phyloP scores from a whole-genome alignment of 345 rosid species.

The Eucalyptus erythrocorys region DNA sequence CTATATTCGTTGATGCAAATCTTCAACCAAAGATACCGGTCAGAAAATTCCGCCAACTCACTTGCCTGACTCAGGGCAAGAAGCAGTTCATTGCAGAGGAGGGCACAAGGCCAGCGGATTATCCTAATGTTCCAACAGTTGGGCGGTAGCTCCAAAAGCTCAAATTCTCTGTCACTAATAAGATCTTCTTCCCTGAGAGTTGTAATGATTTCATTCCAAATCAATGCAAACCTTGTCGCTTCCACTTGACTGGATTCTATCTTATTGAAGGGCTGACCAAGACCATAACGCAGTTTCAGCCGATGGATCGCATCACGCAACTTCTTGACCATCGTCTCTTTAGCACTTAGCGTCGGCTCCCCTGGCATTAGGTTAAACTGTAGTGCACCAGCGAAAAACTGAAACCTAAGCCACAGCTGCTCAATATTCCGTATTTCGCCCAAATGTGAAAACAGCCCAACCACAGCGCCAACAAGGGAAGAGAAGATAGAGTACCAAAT shows the following conservation, averaged over 20 bases:
- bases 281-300: constrained; percentile 64
- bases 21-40: constrained; percentile 68
- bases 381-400: constrained; percentile 82
- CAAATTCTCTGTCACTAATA: constrained; percentile 59
- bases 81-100: constrained; percentile 79
- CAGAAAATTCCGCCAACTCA: constrained; percentile 65
- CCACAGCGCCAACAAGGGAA: constrained; percentile 44
- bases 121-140: constrained; percentile 74
- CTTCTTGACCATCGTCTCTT: constrained; percentile 59
- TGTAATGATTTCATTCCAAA: constrained; percentile 80
- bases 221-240: constrained; percentile 66
- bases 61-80: constrained; percentile 70
- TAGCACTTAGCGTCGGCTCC: constrained; percentile 22
- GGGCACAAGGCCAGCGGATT: constrained; percentile 82
- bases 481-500: constrained; percentile 86
- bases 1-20: constrained; percentile 61
- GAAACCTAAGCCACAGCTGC: constrained; percentile 87
- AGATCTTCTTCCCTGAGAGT: constrained; percentile 85
- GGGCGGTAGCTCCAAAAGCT: constrained; percentile 77
- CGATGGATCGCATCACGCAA: constrained; percentile 62
- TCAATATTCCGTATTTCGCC: constrained; percentile 82
- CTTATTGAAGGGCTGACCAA: constrained; percentile 67
- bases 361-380: constrained; percentile 85
- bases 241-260: constrained; percentile 73
- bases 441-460: constrained; percentile 73